Evolutionary conservation across 2,329 filamentous ascomycete species (phyloP).

Genomic region (Cladosporium sp.): DNA sequence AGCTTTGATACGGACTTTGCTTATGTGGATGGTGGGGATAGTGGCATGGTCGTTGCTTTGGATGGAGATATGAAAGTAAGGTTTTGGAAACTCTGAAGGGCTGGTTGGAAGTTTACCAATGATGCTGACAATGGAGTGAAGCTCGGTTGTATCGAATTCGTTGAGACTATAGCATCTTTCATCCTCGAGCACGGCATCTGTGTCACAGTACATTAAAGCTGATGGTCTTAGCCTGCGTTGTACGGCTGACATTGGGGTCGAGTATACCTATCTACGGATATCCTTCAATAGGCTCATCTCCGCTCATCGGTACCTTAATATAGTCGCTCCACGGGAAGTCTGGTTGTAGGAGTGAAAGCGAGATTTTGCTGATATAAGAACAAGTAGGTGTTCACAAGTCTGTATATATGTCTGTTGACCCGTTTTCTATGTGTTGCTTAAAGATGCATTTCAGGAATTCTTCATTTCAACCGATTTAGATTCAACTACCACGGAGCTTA

Average conservation of each 20-base stretch:
- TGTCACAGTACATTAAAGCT: background rate
- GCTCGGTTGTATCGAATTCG: background rate
- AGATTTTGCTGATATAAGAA: background rate
- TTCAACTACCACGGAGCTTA: too few relatives aligned
- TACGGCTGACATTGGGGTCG: background rate
- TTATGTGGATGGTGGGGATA: background rate
- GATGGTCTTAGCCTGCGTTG: background rate
- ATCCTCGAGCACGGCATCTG: background rate
- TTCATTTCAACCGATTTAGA: too few relatives aligned
- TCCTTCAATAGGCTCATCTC: background rate
- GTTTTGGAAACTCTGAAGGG: constrained; percentile 6
- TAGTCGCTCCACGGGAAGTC: background rate
- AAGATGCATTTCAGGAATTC: background rate
- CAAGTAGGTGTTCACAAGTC: background rate
- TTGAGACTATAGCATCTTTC: background rate
- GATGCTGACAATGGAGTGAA: background rate
- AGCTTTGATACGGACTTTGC: background rate
- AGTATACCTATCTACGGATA: background rate
- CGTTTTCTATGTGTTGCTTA: background rate
- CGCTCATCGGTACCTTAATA: background rate
- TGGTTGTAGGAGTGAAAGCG: background rate
- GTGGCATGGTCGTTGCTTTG: background rate
- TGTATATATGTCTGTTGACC: background rate
- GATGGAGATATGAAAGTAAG: background rate
- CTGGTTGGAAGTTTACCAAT: background rate